A percentile compares a stretch with the other conserved stretches of the same genome.
These are phyloP conservation scores for Fistulinella prunicolor DNA, from an alignment of 768 basidiomycete genomes.

Conservation along the genomic window DNA sequence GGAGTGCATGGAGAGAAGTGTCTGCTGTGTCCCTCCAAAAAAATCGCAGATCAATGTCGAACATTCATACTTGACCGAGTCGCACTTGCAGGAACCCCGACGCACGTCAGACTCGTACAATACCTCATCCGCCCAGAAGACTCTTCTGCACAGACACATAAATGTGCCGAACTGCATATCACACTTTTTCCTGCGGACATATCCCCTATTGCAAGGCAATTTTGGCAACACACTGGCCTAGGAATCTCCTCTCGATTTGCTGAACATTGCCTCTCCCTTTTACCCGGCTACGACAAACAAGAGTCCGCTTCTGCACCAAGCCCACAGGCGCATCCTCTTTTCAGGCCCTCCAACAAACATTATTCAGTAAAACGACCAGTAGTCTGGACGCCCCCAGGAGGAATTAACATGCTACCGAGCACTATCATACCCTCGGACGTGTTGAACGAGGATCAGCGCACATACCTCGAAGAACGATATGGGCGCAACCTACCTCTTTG, in stretches of 20 bases:
- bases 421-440: constrained; percentile 36
- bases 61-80: constrained; percentile 62
- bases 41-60: constrained; percentile 71
- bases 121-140: constrained; percentile 68
- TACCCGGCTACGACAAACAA: constrained; percentile 44
- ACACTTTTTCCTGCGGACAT: constrained; percentile 67
- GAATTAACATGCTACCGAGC: constrained; percentile 4
- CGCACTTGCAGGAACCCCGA: constrained; percentile 37
- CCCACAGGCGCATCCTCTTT: constrained; percentile 35
- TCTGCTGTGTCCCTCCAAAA: constrained; percentile 75
- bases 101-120: constrained; percentile 59
- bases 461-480: constrained; percentile 92
- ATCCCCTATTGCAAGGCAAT: constrained; percentile 74
- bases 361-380: constrained; percentile 44
- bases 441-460: constrained; percentile 58
- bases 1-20: constrained; percentile 67
- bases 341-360: constrained; percentile 54
- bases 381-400: constrained; percentile 10
- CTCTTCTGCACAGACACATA: constrained; percentile 24
- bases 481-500: constrained; percentile 82
- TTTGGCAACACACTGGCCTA: constrained; percentile 94
- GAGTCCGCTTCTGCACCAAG: constrained; percentile 17
- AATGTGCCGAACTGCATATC: constrained; percentile 70
- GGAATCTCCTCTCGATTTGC: constrained; percentile 89
- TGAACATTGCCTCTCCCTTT: constrained; percentile 72